Percentiles rank a stretch among this genome's conserved stretches.
Evolutionary conservation across 108 stramenopile genomes (phyloP).

Genomic region (Ochromonas danica): DNA sequence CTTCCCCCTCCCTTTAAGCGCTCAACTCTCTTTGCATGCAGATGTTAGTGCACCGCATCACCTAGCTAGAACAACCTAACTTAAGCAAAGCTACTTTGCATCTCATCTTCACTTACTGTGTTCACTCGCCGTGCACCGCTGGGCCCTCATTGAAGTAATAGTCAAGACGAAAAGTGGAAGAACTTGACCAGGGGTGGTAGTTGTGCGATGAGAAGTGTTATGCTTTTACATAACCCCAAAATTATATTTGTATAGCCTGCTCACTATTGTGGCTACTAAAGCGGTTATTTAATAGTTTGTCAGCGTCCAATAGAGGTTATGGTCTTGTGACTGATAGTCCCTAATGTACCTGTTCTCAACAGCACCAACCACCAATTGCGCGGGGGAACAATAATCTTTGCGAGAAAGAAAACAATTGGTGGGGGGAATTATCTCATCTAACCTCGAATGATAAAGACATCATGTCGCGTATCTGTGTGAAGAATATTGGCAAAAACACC

Average conservation of each 20-base stretch:
- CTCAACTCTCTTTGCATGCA: conserved; percentile 15
- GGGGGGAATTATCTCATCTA: too few species aligned
- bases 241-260: conserved; percentile 17
- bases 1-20: conserved; percentile 13
- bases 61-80: conserved; percentile 15
- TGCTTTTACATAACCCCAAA: too few species aligned
- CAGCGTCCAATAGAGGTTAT: conserved; percentile 15
- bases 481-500: conserved; percentile 59
- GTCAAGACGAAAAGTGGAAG: conserved; percentile 15
- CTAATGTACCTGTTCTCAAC: conserved; percentile 15
- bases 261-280: conserved; percentile 16
- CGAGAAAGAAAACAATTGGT: too few species aligned
- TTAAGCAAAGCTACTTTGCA: conserved; percentile 16
- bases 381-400: too few species aligned
- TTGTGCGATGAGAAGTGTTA: conserved; percentile 15
- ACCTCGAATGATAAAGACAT: too few species aligned
- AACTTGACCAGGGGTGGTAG: conserved; percentile 13
- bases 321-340: conserved; percentile 14
- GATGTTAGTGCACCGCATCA: conserved; percentile 14
- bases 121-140: conserved; percentile 12
- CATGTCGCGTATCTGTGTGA: conserved; percentile 56
- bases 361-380: conserved; percentile 14
- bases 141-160: conserved; percentile 15
- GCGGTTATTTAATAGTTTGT: conserved; percentile 17
- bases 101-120: conserved; percentile 15